A percentile compares a stretch with the other conserved stretches of the same genome.
Conservation (phyloP, 176 grass and related monocot genomes). For the Carex kokanica region DNA sequence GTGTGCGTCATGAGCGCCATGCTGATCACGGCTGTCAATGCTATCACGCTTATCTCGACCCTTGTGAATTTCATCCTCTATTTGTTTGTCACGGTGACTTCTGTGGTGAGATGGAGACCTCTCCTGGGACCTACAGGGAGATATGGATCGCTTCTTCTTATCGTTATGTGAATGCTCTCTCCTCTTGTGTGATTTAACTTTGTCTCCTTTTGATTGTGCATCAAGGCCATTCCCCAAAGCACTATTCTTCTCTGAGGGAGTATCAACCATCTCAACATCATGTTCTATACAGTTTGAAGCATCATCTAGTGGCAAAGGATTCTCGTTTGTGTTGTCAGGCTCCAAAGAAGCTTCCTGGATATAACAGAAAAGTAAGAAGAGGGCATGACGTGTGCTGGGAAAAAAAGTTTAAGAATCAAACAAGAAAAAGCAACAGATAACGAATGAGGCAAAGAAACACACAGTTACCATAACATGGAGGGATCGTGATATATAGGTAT, state of each 20-base stretch:
- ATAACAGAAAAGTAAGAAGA: not conserved
- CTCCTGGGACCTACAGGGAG: constrained; percentile 31
- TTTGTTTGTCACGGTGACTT: constrained; percentile 25
- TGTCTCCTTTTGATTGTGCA: constrained; percentile 11
- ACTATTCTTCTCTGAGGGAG: not conserved
- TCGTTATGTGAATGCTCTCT: constrained; percentile 13
- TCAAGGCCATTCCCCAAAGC: not conserved
- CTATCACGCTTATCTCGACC: constrained; percentile 11
- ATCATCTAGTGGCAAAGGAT: not conserved
- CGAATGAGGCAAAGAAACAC: not conserved
- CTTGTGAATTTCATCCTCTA: not conserved
- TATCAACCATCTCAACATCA: constrained; percentile 22
- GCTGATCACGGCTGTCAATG: not conserved
- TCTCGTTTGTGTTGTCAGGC: not conserved
- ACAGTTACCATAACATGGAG: not conserved
- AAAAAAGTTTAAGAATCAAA: not conserved
- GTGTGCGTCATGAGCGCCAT: not conserved
- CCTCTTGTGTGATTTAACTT: constrained; percentile 24
- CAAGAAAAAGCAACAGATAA: not conserved
- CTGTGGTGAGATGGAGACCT: constrained; percentile 23
- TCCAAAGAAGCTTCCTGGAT: constrained; percentile 18
- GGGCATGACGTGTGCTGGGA: not conserved
- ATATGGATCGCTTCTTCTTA: constrained; percentile 19
- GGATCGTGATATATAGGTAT: not conserved
- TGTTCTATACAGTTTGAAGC: not conserved